These are phyloP conservation scores for Gremmenia infestans DNA, from an alignment of 2,329 filamentous ascomycete species.

Conservation along the genomic window DNA sequence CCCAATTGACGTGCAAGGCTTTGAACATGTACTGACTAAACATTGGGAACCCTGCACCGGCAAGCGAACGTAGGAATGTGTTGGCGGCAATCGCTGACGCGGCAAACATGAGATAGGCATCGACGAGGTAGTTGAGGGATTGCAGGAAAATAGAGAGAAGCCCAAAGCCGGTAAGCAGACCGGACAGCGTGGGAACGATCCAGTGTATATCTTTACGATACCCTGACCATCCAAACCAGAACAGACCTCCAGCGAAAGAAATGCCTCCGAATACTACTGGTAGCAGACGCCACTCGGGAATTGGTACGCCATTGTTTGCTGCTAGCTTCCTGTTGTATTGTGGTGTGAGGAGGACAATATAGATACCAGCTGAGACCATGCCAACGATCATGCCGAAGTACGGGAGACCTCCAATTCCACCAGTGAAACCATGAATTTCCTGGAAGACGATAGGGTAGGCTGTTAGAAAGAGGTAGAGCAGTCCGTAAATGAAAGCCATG, in stretches of 20 bases:
- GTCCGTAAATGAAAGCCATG: slow-evolving; percentile 69
- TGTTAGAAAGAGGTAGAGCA: slow-evolving; percentile 82
- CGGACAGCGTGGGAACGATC: slow-evolving; percentile 58
- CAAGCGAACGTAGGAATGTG: slow-evolving; percentile 72
- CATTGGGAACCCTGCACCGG: slow-evolving; percentile 74
- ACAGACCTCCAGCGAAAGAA: slow-evolving; percentile 59
- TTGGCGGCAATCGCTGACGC: slow-evolving; percentile 80
- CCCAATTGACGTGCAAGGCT: slow-evolving; percentile 57
- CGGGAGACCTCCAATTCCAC: slow-evolving; percentile 68
- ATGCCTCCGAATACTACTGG: slow-evolving; percentile 56
- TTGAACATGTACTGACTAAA: slow-evolving; percentile 69
- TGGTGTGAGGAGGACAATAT: slow-evolving; percentile 59
- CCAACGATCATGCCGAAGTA: slow-evolving; percentile 83
- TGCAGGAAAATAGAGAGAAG: slow-evolving; percentile 81
- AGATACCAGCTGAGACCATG: slow-evolving; percentile 60
- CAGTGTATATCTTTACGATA: slow-evolving; percentile 49
- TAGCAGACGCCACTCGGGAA: slow-evolving; percentile 64
- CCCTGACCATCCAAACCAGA: slow-evolving; percentile 73
- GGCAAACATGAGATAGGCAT: slow-evolving; percentile 57
- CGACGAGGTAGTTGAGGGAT: slow-evolving; percentile 74
- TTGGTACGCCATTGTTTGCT: slow-evolving; percentile 59
- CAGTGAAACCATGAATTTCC: slow-evolving; percentile 62
- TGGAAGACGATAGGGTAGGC: slow-evolving; percentile 80
- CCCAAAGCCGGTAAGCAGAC: slow-evolving; percentile 65
- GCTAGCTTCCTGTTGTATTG: slow-evolving; percentile 64